phyloP scores from a whole-genome alignment of 2,329 filamentous ascomycete species.

The Sclerotinia nivalis region DNA sequence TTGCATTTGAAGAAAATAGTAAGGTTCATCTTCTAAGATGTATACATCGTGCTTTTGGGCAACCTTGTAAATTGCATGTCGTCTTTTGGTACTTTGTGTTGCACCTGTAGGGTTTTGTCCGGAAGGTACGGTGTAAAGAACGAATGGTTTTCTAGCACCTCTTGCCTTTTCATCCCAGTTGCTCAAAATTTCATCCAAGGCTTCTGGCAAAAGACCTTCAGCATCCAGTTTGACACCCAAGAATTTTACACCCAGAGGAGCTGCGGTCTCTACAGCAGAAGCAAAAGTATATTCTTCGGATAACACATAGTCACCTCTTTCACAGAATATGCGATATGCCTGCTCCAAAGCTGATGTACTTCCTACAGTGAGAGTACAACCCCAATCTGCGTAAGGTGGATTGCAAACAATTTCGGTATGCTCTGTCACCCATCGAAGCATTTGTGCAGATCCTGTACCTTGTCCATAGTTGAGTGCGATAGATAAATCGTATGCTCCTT shows the following conservation, averaged over 20 bases:
- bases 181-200: slow-evolving; percentile 62
- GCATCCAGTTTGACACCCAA: slow-evolving; percentile 65
- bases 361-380: slow-evolving; percentile 77
- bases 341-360: slow-evolving; percentile 86
- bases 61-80: slow-evolving; percentile 63
- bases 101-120: slow-evolving; percentile 77
- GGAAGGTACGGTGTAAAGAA: slow-evolving; percentile 71
- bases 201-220: slow-evolving; percentile 62
- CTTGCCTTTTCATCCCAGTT: slow-evolving; percentile 62
- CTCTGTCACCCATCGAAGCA: slow-evolving; percentile 89
- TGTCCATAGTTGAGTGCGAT: slow-evolving; percentile 94
- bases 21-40: slow-evolving; percentile 74
- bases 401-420: slow-evolving; percentile 89
- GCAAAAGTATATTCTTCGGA: slow-evolving; percentile 91
- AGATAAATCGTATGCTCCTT: slow-evolving; percentile 67
- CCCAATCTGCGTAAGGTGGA: slow-evolving; percentile 90
- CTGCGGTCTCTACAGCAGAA: slow-evolving; percentile 65
- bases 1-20: slow-evolving; percentile 71
- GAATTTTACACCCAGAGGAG: slow-evolving; percentile 61
- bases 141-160: slow-evolving; percentile 62
- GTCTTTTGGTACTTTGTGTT: slow-evolving; percentile 60
- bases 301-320: slow-evolving; percentile 73
- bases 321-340: slow-evolving; percentile 76
- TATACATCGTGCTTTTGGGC: slow-evolving; percentile 70
- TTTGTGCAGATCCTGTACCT: slow-evolving; percentile 78